Conservation (phyloP, 2,329 filamentous ascomycete genomes). For the Chaetothyriales sp. region DNA sequence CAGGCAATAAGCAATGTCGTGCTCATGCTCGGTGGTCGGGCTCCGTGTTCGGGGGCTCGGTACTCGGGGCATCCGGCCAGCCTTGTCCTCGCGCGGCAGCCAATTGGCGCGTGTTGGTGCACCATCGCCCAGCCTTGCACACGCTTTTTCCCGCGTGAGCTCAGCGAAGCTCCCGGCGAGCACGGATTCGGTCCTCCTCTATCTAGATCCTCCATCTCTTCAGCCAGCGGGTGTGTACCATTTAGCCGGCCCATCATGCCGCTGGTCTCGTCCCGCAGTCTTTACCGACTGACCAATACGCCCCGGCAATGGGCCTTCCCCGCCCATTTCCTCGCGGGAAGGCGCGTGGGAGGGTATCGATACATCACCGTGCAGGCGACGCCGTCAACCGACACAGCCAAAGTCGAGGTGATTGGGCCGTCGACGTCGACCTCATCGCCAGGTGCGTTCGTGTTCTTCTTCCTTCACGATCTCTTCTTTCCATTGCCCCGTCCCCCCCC, state of each 20-base stretch:
- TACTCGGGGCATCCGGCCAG: too few relatives aligned
- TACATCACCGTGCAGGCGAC: constrained; percentile 33
- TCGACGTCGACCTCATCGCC: constrained; percentile 30
- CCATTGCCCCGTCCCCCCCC: not conserved
- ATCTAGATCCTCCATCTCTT: too few relatives aligned
- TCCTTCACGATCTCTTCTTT: not conserved
- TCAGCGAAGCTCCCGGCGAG: not conserved
- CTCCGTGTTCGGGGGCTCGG: too few relatives aligned
- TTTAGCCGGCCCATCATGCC: constrained; percentile 11
- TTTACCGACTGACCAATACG: constrained; percentile 9
- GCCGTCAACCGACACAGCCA: constrained; percentile 25
- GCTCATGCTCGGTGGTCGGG: too few relatives aligned
- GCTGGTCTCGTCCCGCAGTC: constrained; percentile 9
- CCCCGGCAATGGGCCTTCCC: constrained; percentile 16
- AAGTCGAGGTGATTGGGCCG: constrained; percentile 24
- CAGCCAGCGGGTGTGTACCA: not conserved
- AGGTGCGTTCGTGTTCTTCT: constrained; percentile 21
- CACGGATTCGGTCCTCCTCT: not conserved
- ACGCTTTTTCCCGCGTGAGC: too few relatives aligned
- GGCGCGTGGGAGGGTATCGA: constrained; percentile 21
- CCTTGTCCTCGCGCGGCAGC: too few relatives aligned
- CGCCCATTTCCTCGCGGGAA: constrained; percentile 14
- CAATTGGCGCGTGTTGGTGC: too few relatives aligned
- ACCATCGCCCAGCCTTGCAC: too few relatives aligned
- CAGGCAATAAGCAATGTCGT: not conserved